These are phyloP conservation scores for Umbelopsis vinacea DNA, from an alignment of 192 early-diverging fungal species.

Conservation along the genomic window DNA sequence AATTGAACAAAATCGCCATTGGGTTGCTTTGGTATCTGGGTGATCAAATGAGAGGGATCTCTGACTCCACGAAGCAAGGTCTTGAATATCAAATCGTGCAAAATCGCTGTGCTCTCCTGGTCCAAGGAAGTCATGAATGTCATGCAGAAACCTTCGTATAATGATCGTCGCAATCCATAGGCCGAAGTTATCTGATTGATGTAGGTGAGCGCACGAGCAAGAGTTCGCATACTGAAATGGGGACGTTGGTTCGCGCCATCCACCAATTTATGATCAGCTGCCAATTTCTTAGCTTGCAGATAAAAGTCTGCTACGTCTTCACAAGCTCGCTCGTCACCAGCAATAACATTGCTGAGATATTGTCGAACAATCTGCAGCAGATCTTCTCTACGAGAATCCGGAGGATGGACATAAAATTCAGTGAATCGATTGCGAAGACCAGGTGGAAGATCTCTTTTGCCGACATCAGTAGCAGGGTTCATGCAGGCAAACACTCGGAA, in stretches of 20 bases:
- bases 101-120: conserved; percentile 62
- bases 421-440: conserved; percentile 92
- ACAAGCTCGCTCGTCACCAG: conserved; percentile 62
- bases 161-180: conserved; percentile 81
- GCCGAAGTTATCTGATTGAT: conserved; percentile 66
- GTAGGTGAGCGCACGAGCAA: conserved; percentile 88
- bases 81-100: conserved; percentile 60
- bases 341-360: conserved; percentile 69
- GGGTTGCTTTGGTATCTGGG: conserved; percentile 64
- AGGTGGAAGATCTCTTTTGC: conserved; percentile 93
- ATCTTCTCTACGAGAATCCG: conserved; percentile 82
- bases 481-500: conserved; percentile 98
- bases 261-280: conserved; percentile 72
- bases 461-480: conserved; percentile 99
- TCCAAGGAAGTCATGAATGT: conserved; percentile 92
- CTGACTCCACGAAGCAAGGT: conserved; percentile 62
- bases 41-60: conserved; percentile 57
- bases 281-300: conserved; percentile 69
- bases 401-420: conserved; percentile 93
- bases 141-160: conserved; percentile 95
- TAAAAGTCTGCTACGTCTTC: conserved; percentile 85
- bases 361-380: conserved; percentile 78
- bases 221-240: conserved; percentile 92
- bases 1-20: conserved; percentile 68
- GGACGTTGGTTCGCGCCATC: conserved; percentile 90